phyloP scores from a whole-genome alignment of 2,329 filamentous ascomycete genomes.

The Sporothrix phasma region DNA sequence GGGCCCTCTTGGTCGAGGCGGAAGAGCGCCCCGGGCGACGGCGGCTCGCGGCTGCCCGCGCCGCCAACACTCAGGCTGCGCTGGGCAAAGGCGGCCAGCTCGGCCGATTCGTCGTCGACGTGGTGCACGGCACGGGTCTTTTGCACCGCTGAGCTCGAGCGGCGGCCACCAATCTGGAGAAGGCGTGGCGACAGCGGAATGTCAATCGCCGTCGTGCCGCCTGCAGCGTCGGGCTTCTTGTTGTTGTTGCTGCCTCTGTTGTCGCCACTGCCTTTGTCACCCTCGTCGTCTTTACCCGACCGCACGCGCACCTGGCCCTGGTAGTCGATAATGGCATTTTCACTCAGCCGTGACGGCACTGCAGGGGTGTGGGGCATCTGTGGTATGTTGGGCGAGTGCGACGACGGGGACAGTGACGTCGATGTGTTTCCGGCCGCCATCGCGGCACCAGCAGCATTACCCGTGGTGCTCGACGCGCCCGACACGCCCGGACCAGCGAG shows the following conservation, averaged over 20 bases:
- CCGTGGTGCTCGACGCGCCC: not conserved
- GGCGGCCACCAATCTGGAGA: constrained; percentile 33
- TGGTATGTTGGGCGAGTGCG: constrained; percentile 78
- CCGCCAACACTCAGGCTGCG: constrained; percentile 61
- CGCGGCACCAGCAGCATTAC: not conserved
- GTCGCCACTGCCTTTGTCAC: not conserved
- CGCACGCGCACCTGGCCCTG: constrained; percentile 25
- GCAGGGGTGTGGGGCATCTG: constrained; percentile 93
- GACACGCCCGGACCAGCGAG: constrained; percentile 43
- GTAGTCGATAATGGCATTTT: constrained; percentile 75
- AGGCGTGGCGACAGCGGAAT: constrained; percentile 62
- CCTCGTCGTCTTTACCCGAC: constrained; percentile 15
- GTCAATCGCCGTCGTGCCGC: constrained; percentile 57
- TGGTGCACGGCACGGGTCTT: constrained; percentile 40
- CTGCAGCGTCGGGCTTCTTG: constrained; percentile 28
- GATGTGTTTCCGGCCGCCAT: constrained; percentile 32
- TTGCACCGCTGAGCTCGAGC: constrained; percentile 61
- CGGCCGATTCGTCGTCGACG: constrained; percentile 49
- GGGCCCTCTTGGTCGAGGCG: constrained; percentile 34
- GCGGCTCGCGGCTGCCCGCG: constrained; percentile 52
- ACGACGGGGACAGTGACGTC: constrained; percentile 67
- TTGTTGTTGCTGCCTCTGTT: constrained; percentile 23
- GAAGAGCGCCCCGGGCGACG: constrained; percentile 54
- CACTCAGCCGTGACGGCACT: constrained; percentile 85
- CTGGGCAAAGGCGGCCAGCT: constrained; percentile 47